Evolutionary conservation across 331 rosid species (phyloP), one percentile per base, ranked within the genome.

Genomic region (Saraca asoca): DNA sequence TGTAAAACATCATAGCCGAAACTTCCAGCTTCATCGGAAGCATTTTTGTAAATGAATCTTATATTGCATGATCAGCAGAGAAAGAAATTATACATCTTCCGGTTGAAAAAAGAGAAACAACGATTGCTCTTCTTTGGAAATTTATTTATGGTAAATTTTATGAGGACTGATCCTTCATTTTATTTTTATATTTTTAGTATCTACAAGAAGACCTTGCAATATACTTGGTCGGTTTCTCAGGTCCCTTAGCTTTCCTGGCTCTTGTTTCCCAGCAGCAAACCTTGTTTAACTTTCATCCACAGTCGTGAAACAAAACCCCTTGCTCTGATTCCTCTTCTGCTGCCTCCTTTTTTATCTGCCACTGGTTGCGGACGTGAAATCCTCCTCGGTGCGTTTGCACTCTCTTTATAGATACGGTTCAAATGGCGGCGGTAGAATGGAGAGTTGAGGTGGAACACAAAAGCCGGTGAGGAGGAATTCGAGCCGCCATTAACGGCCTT

Each of bases 271-370:
- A 64, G n/a, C 57, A 80, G n/a, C 57, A 82, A 73, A 14, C 85
- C 77, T 31, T 15, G 81, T 68, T 85, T 90, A 29, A 90, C 82
- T 72, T 74, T 85, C 70, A 79, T 71, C 96, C 95, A 90, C 51
- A 88, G 45, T 43, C 80, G 68, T 7, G 84, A 39, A 20, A 74
- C 81, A 38, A 85, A 69, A 44, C 85, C 84, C 16, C 37, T 69
- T 5, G 13, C 83, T 56, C 58, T 50, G 14, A 78, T 31, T 58
- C 66, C 76, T 55, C 39, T 58, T 50, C 29, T 20, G 50, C 73
- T 20, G 50, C 73, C 11, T 0, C 18, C 34, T 61, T 58, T 72
- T 50, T 74, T 64, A 3, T 68, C 71, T 1, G 62, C 14, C 5
- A 29, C 55, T 54, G 31, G 1, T 24, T 39, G 70, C 7, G 77